phyloP scores from a whole-genome alignment of 495 filamentous ascomycete genomes.

The Penicillium canescens region DNA sequence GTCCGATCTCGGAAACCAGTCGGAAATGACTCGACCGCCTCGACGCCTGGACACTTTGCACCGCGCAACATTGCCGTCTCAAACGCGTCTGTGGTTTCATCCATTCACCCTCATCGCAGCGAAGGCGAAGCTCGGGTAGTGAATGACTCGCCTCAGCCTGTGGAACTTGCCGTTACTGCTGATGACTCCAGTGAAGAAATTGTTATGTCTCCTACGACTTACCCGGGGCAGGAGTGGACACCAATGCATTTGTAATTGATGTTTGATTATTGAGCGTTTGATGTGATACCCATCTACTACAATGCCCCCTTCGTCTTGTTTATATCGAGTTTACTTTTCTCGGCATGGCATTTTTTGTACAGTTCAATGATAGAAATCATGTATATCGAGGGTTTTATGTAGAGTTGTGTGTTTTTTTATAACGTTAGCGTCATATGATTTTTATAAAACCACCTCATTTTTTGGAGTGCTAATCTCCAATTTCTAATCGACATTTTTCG shows the following conservation, averaged over 20 bases:
- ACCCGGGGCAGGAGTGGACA: conserved; percentile 83
- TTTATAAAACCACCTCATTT: too few relatives aligned
- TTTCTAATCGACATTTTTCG: too few relatives aligned
- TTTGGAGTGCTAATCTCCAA: too few relatives aligned
- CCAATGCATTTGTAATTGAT: conserved; percentile 39
- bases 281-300: conserved; percentile 12
- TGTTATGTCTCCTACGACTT: conserved; percentile 75
- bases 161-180: conserved; percentile 42
- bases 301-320: too few relatives aligned
- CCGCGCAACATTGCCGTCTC: conserved; percentile 13
- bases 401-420: too few relatives aligned
- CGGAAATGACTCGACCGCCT: neutral
- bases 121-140: conserved; percentile 19
- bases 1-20: conserved; percentile 10
- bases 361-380: too few relatives aligned
- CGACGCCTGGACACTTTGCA: neutral
- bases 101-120: conserved; percentile 25
- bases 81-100: conserved; percentile 5
- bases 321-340: too few relatives aligned
- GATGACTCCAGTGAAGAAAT: conserved; percentile 57
- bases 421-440: too few relatives aligned
- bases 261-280: conserved; percentile 11
- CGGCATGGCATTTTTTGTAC: too few relatives aligned
- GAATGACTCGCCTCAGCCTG: conserved; percentile 24
- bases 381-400: too few relatives aligned